Conservation (phyloP, 129 eudicot genomes). For the Pulicaria dysenterica region DNA sequence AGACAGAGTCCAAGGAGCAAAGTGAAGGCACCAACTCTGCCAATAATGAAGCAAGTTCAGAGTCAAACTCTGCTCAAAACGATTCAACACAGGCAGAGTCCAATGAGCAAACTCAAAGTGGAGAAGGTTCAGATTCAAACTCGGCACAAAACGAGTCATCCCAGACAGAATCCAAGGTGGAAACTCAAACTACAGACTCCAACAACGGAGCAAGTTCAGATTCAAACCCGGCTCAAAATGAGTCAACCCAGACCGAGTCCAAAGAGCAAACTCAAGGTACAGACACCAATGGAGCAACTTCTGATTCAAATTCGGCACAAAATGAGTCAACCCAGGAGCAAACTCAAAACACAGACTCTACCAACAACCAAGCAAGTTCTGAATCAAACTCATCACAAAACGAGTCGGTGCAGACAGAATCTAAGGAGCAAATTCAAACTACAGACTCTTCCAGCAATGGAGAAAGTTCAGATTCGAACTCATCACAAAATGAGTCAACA, state of each 20-base stretch:
- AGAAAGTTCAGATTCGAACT: slow-evolving; percentile 30
- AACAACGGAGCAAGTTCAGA: slow-evolving; percentile 22
- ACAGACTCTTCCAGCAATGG: slow-evolving; percentile 22
- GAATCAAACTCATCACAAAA: slow-evolving; percentile 30
- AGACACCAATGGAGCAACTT: slow-evolving; percentile 8
- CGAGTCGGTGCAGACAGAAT: slow-evolving; percentile 36
- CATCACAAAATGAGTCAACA: slow-evolving; percentile 31
- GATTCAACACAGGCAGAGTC: slow-evolving; percentile 33
- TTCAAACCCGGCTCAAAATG: slow-evolving; percentile 31
- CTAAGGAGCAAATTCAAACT: slow-evolving; percentile 28
- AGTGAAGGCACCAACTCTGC: slow-evolving; percentile 25
- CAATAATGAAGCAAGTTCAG: slow-evolving; percentile 25
- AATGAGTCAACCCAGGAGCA: slow-evolving; percentile 38
- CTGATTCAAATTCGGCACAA: slow-evolving; percentile 28
- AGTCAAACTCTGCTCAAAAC: slow-evolving; percentile 36
- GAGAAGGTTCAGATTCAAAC: slow-evolving; percentile 21
- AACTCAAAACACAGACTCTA: slow-evolving; percentile 29
- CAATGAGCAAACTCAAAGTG: slow-evolving; percentile 28
- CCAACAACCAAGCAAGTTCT: slow-evolving; percentile 7
- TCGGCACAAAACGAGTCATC: slow-evolving; percentile 37
- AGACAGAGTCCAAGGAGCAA: slow-evolving; percentile 37
- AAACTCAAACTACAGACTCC: slow-evolving; percentile 34
- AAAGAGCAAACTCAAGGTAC: slow-evolving; percentile 29
- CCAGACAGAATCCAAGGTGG: slow-evolving; percentile 36
- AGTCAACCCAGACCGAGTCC: slow-evolving; percentile 34